Conservation (phyloP, 2,329 filamentous ascomycete genomes). For the Cercospora canescens region DNA sequence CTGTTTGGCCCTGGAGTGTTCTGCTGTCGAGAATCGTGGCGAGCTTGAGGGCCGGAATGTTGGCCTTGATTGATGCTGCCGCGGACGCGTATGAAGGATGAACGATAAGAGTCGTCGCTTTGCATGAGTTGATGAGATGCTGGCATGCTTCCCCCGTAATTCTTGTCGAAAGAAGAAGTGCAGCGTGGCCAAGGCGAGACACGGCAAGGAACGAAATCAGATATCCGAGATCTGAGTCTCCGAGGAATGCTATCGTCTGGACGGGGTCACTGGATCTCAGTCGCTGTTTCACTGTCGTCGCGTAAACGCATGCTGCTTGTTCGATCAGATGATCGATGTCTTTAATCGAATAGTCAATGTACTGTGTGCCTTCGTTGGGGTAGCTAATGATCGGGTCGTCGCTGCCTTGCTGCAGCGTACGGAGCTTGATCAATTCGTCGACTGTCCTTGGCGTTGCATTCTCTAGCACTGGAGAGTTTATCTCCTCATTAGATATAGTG, state of each 20-base stretch:
- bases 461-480: conserved; percentile 11
- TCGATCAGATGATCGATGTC: conserved; percentile 24
- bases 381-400: conserved; percentile 26
- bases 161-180: conserved; percentile 55
- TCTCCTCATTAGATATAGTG: conserved; percentile 2
- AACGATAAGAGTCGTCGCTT: conserved; percentile 27
- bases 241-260: conserved; percentile 50
- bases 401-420: conserved; percentile 16
- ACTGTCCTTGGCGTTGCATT: conserved; percentile 18
- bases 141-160: conserved; percentile 52
- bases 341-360: conserved; percentile 24
- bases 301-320: conserved; percentile 23
- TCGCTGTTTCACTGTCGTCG: conserved; percentile 20
- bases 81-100: conserved; percentile 25
- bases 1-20: not conserved
- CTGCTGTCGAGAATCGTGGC: conserved; percentile 27
- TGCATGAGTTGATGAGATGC: conserved; percentile 46
- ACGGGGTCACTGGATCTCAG: conserved; percentile 19
- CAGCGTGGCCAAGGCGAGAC: conserved; percentile 55
- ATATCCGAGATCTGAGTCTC: conserved; percentile 55
- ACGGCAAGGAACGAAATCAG: conserved; percentile 54
- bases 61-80: conserved; percentile 26
- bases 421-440: conserved; percentile 23
- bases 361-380: conserved; percentile 23
- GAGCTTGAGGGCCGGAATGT: conserved; percentile 32